Evolutionary conservation across 1,139 yeast genomes (phyloP).

Genomic region (Petasospora fabianii): DNA sequence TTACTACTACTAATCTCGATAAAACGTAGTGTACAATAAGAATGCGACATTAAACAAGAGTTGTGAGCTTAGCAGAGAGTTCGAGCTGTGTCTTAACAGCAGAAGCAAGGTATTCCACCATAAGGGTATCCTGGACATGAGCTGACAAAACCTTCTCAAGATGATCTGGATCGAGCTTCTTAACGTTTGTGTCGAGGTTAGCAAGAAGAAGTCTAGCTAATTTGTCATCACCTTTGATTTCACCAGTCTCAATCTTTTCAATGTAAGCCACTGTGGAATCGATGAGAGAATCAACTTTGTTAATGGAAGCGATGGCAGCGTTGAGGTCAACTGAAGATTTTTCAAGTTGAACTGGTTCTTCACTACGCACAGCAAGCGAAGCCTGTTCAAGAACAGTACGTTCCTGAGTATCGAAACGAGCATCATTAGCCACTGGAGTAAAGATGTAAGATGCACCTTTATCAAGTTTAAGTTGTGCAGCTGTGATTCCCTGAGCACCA

Average conservation of each 20-base stretch:
- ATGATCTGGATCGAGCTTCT: slow-evolving; percentile 52
- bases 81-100: slow-evolving; percentile 85
- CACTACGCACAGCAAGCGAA: slow-evolving; percentile 30
- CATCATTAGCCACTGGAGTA: slow-evolving; percentile 71
- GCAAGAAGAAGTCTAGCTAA: slow-evolving; percentile 69
- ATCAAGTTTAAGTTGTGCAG: slow-evolving; percentile 37
- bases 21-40: neutral
- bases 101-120: slow-evolving; percentile 80
- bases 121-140: slow-evolving; percentile 77
- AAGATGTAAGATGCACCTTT: slow-evolving; percentile 68
- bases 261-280: slow-evolving; percentile 53
- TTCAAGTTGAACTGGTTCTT: slow-evolving; percentile 28
- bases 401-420: slow-evolving; percentile 61
- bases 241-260: slow-evolving; percentile 39
- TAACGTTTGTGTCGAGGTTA: slow-evolving; percentile 49
- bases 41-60: neutral
- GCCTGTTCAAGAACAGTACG: slow-evolving; percentile 48
- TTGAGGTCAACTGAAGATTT: slow-evolving; percentile 38
- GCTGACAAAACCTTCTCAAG: slow-evolving; percentile 63
- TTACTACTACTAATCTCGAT: neutral
- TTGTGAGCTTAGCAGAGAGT: slow-evolving; percentile 68
- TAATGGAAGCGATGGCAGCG: slow-evolving; percentile 53
- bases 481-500: slow-evolving; percentile 47
- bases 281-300: slow-evolving; percentile 53
- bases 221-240: slow-evolving; percentile 45